Base-by-base conservation (phyloP, 257 asterid genomes). In the Ligustrum vulgare region DNA sequence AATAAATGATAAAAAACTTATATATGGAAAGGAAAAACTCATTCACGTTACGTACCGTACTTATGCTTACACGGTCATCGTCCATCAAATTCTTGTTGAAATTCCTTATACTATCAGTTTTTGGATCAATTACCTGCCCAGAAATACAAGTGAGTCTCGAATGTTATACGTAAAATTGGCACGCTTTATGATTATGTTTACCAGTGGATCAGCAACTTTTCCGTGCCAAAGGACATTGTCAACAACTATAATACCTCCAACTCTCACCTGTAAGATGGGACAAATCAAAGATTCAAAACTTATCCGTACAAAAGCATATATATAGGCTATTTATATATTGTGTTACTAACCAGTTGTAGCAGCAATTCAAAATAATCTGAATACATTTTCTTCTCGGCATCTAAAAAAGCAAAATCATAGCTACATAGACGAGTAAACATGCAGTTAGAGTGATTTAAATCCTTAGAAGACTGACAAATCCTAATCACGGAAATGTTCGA, bases 201-300 rank as follows among this genome's bases (percentile, higher is more conserved):
- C 96, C 91, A 88, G 87, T 39, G 96, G 98, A 85, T 94, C 97
- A 0, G 96, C 95, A 80, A 92, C 96, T 82, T 91, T 87, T 75
- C 99, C 99, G 35, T 94, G 96, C 99, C 99, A 94, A 54, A 92
- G 96, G 74, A 94, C 99, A 79, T 94, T 94, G 83, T 94, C 99
- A 32, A 94, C 77, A 77, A 92, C 97, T 73, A 92, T 91, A 28
- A 94, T 69, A 66, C 99, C 97, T 74, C 98, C 98, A 37, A 86
- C 89, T 86, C 94, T 91, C 70, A 92, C 95, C 97, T 91, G 86
- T 45, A 70, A 31, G 75, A 76, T 13, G 25, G 56, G 64, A 41
- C 3, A 79, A 64, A 71, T 66, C 74, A 60, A 28, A 28, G 31
- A 28, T 28, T 28, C 31, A 28, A 70, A 56, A 25, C 49, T 20